These are phyloP conservation scores for Secale cereale DNA, from an alignment of 176 grass and related monocot genomes.

Conservation along the genomic window DNA sequence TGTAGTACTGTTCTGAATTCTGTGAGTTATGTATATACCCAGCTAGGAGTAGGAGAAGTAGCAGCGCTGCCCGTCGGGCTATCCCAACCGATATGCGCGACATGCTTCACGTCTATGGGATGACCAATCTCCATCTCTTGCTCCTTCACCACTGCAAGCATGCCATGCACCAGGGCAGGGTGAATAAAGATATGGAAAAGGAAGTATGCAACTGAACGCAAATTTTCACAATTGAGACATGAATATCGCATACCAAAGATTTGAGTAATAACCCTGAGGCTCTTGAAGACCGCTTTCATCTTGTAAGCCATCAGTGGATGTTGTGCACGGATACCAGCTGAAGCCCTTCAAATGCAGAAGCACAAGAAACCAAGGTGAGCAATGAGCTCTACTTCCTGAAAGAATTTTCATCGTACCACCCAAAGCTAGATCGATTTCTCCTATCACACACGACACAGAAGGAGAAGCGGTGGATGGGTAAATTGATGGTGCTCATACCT, in stretches of 20 bases:
- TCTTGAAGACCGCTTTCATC: slow-evolving; percentile 85
- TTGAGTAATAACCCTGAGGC: slow-evolving; percentile 75
- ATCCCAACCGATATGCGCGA: slow-evolving; percentile 78
- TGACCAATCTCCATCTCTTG: slow-evolving; percentile 62
- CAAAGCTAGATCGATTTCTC: not conserved
- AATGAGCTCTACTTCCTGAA: not conserved
- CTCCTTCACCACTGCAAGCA: slow-evolving; percentile 61
- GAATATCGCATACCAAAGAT: slow-evolving; percentile 57
- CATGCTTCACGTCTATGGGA: slow-evolving; percentile 75
- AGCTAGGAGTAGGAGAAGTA: slow-evolving; percentile 40
- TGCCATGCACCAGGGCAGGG: not conserved
- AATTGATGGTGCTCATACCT: not conserved
- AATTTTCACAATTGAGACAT: not conserved
- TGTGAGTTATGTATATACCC: slow-evolving; percentile 43
- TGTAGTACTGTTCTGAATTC: not conserved
- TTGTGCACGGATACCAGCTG: not conserved
- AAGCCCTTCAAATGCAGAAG: not conserved
- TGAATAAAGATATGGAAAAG: not conserved
- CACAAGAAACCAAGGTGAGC: not conserved
- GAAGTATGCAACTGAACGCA: not conserved
- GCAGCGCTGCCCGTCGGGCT: slow-evolving; percentile 43
- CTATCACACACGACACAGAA: not conserved
- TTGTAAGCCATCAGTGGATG: slow-evolving; percentile 60
- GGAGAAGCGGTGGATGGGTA: not conserved
- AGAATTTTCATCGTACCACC: not conserved